A percentile compares a stretch with the other conserved stretches of the same genome.
These are phyloP conservation scores for Marsdenia floribunda DNA, from an alignment of 257 asterid species.

Conservation along the genomic window DNA sequence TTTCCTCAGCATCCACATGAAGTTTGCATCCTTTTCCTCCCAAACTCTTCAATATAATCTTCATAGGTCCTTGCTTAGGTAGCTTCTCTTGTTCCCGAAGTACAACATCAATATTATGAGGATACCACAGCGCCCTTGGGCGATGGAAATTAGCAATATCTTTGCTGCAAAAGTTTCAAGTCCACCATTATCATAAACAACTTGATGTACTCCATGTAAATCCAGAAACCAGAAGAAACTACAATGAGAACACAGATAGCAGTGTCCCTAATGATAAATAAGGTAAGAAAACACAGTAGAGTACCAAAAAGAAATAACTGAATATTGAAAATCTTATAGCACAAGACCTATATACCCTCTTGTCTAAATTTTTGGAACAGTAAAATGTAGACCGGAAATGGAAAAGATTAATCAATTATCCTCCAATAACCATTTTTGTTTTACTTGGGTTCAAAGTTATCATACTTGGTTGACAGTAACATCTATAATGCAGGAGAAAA, in stretches of 20 bases:
- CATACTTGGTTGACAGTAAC: not conserved
- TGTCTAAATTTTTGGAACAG: not conserved
- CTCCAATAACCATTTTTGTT: not conserved
- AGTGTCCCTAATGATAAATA: not conserved
- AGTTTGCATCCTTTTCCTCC: slow-evolving; percentile 98
- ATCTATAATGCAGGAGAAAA: not conserved
- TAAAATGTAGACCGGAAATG: not conserved
- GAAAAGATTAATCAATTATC: not conserved
- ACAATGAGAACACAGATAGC: not conserved
- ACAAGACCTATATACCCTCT: not conserved
- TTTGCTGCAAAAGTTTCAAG: slow-evolving; percentile 59
- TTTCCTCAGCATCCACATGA: slow-evolving; percentile 89
- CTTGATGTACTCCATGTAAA: not conserved
- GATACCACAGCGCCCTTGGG: slow-evolving; percentile 94
- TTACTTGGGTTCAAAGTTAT: not conserved
- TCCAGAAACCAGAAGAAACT: not conserved
- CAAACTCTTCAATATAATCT: slow-evolving; percentile 91
- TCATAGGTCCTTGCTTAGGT: slow-evolving; percentile 76
- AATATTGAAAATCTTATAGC: not conserved
- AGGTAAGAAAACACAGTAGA: not conserved
- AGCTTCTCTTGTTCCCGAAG: slow-evolving; percentile 66
- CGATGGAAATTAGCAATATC: slow-evolving; percentile 97
- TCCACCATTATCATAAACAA: slow-evolving; percentile 22
- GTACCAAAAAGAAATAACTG: not conserved
- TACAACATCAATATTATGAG: slow-evolving; percentile 95